Conservation (phyloP, 1,284 basidiomycete genomes). For the Vanrija sp. region DNA sequence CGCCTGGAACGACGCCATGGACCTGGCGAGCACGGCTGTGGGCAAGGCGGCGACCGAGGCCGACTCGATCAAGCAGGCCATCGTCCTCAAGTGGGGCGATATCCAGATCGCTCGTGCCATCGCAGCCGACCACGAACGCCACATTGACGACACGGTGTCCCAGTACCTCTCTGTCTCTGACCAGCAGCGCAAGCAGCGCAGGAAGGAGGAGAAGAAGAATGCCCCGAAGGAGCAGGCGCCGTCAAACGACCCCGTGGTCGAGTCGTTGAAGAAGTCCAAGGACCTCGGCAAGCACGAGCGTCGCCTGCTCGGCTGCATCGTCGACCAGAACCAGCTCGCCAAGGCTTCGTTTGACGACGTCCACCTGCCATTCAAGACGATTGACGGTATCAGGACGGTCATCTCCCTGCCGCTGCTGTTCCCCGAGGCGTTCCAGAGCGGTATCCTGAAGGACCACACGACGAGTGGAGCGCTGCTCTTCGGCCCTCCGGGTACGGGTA, state of each 20-base stretch:
- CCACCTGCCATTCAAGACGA: constrained; percentile 77
- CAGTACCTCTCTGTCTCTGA: constrained; percentile 16
- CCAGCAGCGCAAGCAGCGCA: not conserved
- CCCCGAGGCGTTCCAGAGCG: constrained; percentile 82
- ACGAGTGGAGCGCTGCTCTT: constrained; percentile 85
- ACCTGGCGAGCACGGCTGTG: constrained; percentile 25
- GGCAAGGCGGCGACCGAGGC: constrained; percentile 11
- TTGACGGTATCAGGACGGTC: constrained; percentile 82
- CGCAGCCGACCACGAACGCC: constrained; percentile 11
- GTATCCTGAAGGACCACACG: constrained; percentile 82
- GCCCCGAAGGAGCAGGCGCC: constrained; percentile 8
- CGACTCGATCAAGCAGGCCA: not conserved
- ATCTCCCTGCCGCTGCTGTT: constrained; percentile 87
- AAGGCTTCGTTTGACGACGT: constrained; percentile 79
- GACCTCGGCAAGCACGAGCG: constrained; percentile 73
- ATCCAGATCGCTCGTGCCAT: constrained; percentile 20
- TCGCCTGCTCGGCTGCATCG: constrained; percentile 72
- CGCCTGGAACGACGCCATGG: constrained; percentile 27
- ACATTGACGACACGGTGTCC: constrained; percentile 16
- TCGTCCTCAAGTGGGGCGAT: constrained; percentile 27
- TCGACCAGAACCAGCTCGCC: constrained; percentile 62
- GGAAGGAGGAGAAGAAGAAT: constrained; percentile 15
- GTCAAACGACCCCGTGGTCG: constrained; percentile 63
- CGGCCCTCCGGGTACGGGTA: constrained; percentile 87
- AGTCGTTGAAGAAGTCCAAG: constrained; percentile 66